Base-by-base conservation (phyloP, 768 basidiomycete species). In the Auriscalpium vulgare region DNA sequence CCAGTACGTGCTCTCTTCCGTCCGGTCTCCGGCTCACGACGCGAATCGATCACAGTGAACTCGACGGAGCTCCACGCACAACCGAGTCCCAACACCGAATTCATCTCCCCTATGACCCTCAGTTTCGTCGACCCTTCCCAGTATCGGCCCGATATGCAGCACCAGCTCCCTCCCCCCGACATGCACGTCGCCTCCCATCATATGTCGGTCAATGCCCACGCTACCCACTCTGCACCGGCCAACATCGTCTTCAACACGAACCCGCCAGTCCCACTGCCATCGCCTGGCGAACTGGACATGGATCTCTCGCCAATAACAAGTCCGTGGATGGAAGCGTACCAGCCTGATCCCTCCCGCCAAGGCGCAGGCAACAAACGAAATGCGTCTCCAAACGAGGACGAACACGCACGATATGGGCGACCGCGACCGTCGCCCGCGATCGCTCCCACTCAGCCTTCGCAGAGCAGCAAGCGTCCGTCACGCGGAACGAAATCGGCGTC, bases 271-370 rank as follows among this genome's bases (percentile, higher is more conserved):
- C 65, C 71, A 1, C 68, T 77, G 11, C 70, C 75, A 2, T 76
- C 76, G 16, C 73, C 77, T 0, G 69, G 74, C 19, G 82, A 87
- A 54, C 68, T 87, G 29, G 87, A 85, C 56, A 76, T 84, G 56
- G 85, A 91, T 58, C 81, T 91, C 49, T 88, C 87, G 1, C 88
- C 89, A 0, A 72, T 91, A 19, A 87, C 87, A 0, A 90, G 88
- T 60, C 88, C 88, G 1, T 90, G 88, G 87, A 75, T 91, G 0
- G 85, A 82, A 4, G 79, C 87, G 35, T 69, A 70, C 5, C 75
- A 79, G 51, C 75, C 77, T 23, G 72, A 74, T 38, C 63, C 63
- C 19, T 60, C 67, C 17, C 60, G 59, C 1, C 57, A 56, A 9
- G 14, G 36, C 29, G 48, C 52, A 36, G 29, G 54, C 40, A 56